Percentiles rank a stretch among this genome's conserved stretches.
Evolutionary conservation across 306 rosid species (phyloP).

Genomic region (Glycine tomentella): DNA sequence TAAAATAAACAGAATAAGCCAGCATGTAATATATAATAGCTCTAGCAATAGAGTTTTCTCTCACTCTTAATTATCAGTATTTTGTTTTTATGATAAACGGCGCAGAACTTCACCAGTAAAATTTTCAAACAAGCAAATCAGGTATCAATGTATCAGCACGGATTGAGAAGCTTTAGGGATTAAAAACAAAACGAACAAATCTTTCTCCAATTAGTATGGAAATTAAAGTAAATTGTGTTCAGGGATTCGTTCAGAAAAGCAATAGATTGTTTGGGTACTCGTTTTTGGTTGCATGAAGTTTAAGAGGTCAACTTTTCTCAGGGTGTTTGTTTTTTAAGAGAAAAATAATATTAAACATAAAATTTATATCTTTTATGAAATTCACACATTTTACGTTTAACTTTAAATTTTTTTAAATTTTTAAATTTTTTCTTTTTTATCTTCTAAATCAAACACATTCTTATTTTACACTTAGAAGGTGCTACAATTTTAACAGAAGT

Average conservation of each 20-base stretch:
- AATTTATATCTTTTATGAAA: no score
- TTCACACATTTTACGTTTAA: no score
- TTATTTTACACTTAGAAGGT: no score
- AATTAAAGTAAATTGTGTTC: not conserved
- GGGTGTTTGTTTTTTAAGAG: no score
- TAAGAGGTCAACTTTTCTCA: not conserved
- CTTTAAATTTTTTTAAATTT: no score
- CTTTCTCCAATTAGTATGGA: not conserved
- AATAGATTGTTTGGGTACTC: not conserved
- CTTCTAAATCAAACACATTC: no score
- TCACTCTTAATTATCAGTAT: not conserved
- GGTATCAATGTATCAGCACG: not conserved
- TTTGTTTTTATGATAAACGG: not conserved
- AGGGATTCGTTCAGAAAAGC: not conserved
- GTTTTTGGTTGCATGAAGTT: not conserved
- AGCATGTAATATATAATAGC: no score
- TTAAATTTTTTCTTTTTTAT: no score
- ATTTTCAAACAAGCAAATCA: not conserved
- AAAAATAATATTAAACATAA: no score
- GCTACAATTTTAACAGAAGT: not conserved
- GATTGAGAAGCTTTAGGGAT: not conserved
- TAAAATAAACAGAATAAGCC: not conserved
- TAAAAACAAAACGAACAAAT: not conserved
- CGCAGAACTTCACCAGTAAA: not conserved
- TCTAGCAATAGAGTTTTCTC: no score